Evolutionary conservation across 1,139 yeast genomes (phyloP).

Genomic region (Yamadazyma buinensis): DNA sequence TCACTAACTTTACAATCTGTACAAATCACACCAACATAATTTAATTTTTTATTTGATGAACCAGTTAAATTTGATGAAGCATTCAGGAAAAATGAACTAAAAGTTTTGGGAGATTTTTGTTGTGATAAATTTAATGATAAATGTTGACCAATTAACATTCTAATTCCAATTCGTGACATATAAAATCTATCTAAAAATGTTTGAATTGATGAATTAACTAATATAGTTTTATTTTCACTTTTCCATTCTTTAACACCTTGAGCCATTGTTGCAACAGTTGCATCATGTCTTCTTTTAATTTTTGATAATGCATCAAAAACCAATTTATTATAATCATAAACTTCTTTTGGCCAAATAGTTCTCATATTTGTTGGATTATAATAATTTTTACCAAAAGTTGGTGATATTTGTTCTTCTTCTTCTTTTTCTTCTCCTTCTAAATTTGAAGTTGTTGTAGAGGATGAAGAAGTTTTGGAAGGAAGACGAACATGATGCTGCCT

Average conservation of each 20-base stretch:
- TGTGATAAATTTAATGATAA: conserved; percentile 75
- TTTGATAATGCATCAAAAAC: conserved; percentile 65
- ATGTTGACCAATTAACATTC: conserved; percentile 89
- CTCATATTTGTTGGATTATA: conserved; percentile 54
- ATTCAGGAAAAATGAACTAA: conserved; percentile 31
- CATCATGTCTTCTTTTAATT: conserved; percentile 84
- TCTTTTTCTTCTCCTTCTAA: conserved; percentile 8
- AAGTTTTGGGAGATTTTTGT: conserved; percentile 40
- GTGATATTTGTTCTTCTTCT: too few relatives aligned
- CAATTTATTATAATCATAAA: conserved; percentile 62
- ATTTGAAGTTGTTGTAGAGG: conserved; percentile 7
- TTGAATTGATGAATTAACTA: conserved; percentile 64
- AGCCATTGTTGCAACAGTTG: conserved; percentile 90
- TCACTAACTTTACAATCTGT: conserved; percentile 77
- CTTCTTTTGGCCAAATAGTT: conserved; percentile 69
- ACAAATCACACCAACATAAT: conserved; percentile 82
- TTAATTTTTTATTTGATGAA: conserved; percentile 25
- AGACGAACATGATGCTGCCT: conserved; percentile 18
- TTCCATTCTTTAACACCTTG: conserved; percentile 94
- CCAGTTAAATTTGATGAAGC: conserved; percentile 31
- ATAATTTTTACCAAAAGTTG: conserved; percentile 53
- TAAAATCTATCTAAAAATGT: conserved; percentile 78
- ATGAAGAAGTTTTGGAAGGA: conserved; percentile 4
- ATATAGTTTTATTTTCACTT: conserved; percentile 42
- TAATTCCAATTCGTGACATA: conserved; percentile 82